Percentiles rank a stretch among this genome's conserved stretches.
These are phyloP conservation scores for Sambucus nigra DNA, from an alignment of 129 eudicot species.

Conservation along the genomic window DNA sequence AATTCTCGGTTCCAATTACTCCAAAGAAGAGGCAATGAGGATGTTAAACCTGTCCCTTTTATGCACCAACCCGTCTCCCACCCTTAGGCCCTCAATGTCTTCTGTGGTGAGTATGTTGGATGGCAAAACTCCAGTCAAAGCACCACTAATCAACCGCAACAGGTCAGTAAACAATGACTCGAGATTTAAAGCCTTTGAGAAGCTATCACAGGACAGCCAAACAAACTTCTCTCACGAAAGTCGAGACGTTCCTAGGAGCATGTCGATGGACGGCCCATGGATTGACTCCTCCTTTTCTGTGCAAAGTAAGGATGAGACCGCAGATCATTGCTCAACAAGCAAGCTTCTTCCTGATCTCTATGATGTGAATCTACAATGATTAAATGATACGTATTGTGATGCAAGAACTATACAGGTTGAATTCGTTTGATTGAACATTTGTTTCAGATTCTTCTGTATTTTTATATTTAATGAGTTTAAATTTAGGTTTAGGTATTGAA, in stretches of 20 bases:
- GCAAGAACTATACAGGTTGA: too few species aligned
- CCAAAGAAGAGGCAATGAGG: conserved; percentile 12
- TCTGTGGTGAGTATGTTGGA: conserved; percentile 22
- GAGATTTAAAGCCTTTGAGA: conserved; percentile 17
- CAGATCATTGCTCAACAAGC: conserved; percentile 1
- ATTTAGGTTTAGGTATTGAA: too few species aligned
- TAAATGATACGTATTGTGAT: too few species aligned
- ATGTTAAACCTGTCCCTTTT: conserved; percentile 16
- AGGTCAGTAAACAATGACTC: background rate
- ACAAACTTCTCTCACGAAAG: conserved; percentile 8
- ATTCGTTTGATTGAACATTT: too few species aligned
- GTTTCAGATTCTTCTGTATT: too few species aligned
- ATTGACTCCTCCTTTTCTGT: conserved; percentile 10
- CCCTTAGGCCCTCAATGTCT: conserved; percentile 34
- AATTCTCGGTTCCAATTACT: conserved; percentile 16
- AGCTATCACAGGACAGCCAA: conserved; percentile 14
- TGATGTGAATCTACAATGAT: background rate
- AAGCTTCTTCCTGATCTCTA: conserved; percentile 4
- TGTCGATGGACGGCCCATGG: conserved; percentile 22
- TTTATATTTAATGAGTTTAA: too few species aligned
- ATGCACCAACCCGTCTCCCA: conserved; percentile 24
- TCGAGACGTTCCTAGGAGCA: conserved; percentile 8
- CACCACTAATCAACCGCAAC: conserved; percentile 10
- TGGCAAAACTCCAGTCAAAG: conserved; percentile 14
- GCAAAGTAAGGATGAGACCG: conserved; percentile 13